A percentile compares a stretch with the other conserved stretches of the same genome.
These are phyloP conservation scores for Talaromyces albobiverticillius DNA, from an alignment of 2,329 filamentous ascomycete species.

Conservation along the genomic window DNA sequence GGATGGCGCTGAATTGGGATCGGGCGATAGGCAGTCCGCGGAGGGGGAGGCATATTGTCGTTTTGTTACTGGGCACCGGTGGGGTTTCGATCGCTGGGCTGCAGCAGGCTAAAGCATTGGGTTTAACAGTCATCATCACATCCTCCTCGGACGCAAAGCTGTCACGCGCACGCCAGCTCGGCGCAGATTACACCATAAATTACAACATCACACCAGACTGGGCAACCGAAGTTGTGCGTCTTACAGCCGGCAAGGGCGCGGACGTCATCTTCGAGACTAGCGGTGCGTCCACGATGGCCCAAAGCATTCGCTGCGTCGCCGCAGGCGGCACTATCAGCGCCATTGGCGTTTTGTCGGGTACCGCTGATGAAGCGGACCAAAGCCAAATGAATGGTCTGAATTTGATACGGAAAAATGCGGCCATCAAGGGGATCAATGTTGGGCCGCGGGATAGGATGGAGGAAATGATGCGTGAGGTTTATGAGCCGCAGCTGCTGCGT, in stretches of 20 bases:
- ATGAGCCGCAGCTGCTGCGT: constrained; percentile 26
- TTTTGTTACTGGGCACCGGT: constrained; percentile 55
- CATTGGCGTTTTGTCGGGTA: constrained; percentile 50
- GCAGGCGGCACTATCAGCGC: constrained; percentile 47
- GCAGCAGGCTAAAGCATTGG: constrained; percentile 48
- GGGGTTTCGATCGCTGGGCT: constrained; percentile 47
- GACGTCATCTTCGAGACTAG: constrained; percentile 53
- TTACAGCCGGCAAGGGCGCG: constrained; percentile 46
- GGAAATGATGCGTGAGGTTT: constrained; percentile 28
- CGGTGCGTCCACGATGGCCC: constrained; percentile 48
- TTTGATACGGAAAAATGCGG: constrained; percentile 50
- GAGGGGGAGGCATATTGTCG: constrained; percentile 40
- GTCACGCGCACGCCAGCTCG: constrained; percentile 47
- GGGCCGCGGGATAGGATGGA: constrained; percentile 56
- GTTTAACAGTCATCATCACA: constrained; percentile 48
- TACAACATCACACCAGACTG: constrained; percentile 47
- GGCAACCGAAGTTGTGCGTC: constrained; percentile 42
- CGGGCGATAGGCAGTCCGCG: constrained; percentile 39
- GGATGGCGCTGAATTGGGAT: constrained; percentile 47
- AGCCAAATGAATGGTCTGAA: constrained; percentile 59
- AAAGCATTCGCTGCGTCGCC: constrained; percentile 47
- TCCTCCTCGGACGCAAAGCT: constrained; percentile 53
- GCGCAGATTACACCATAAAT: constrained; percentile 49
- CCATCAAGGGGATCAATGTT: constrained; percentile 60
- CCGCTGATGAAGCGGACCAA: constrained; percentile 49